Evolutionary conservation across 345 rosid genomes (phyloP), one percentile per base, ranked within the genome.

Genomic region (Ceriops zippeliana): DNA sequence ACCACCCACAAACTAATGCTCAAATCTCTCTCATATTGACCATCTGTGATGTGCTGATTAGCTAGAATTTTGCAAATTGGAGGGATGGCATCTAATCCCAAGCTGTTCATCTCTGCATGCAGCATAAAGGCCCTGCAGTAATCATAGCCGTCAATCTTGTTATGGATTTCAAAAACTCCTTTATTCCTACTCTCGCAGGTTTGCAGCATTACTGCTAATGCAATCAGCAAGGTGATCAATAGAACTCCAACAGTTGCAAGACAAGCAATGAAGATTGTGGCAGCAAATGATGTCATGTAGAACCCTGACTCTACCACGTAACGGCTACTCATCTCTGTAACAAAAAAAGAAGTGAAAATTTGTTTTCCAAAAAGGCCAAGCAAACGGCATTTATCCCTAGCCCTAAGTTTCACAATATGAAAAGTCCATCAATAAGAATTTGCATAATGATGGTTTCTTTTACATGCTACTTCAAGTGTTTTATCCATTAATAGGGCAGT

Each of bases 251-350:
- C 73, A 26, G 87, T 83, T 17, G 79, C 69, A 28, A 90, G 89
- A 42, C 85, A 79, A 62, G 83, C 84, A 21, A 90, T 72, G 78
- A 90, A 88, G 78, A 90, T 81, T 19, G 86, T 81, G 42, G 89
- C 93, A 62, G 93, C 80, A 65, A 88, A 85, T 35, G 96, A 85
- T 68, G 91, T 79, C 93, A 92, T 85, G 75, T 83, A 83, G 84
- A 91, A 89, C 59, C 97, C 96, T 1, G 90, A 79, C 60, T 90
- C 98, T 35, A 80, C 73, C n/a, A 49, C 21, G 65, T 78, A 78
- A n/a, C 72, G 77, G 78, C 93, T 90, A 51, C 83, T 86, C 68
- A 78, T 31, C 67, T 86, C 98, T 79, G 85, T 73, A 68, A 42
- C 63, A 63, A 59, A 58, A n/a, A 62, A 72, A 34, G 47, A n/a